A percentile compares a stretch with the other conserved stretches of the same genome.
Conservation (phyloP, 441 rosid species). For the Aleurites moluccanus region DNA sequence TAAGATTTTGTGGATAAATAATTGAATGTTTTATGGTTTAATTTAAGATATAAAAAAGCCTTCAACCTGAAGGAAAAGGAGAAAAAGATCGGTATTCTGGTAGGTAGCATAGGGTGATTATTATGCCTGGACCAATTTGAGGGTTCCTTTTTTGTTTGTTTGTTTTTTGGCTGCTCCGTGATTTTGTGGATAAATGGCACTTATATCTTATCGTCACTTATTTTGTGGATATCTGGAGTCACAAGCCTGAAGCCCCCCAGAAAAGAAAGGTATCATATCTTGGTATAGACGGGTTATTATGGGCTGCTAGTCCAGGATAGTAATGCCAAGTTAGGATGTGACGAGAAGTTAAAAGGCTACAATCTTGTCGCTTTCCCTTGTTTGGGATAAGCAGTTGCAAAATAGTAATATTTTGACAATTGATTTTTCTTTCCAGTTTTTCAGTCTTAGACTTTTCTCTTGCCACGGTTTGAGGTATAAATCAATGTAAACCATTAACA, state of each 20-base stretch:
- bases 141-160: too few species aligned
- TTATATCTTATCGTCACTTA: too few species aligned
- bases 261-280: neutral
- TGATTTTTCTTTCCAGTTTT: neutral
- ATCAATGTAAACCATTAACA: neutral
- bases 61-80: neutral
- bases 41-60: neutral
- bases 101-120: neutral
- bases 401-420: neutral
- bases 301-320: neutral
- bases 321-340: slow-evolving; percentile 7
- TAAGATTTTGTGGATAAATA: slow-evolving; percentile 10
- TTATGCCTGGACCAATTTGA: too few species aligned
- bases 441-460: too few species aligned
- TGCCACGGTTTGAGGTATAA: neutral
- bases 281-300: neutral
- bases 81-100: neutral
- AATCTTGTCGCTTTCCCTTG: neutral
- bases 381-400: slow-evolving; percentile 1
- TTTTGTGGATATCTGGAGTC: too few species aligned
- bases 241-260: too few species aligned
- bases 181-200: too few species aligned
- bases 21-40: neutral
- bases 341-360: slow-evolving; percentile 9
- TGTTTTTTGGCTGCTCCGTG: too few species aligned